Base-by-base conservation (phyloP, 257 asterid species). In the Gentiana macrophylla region DNA sequence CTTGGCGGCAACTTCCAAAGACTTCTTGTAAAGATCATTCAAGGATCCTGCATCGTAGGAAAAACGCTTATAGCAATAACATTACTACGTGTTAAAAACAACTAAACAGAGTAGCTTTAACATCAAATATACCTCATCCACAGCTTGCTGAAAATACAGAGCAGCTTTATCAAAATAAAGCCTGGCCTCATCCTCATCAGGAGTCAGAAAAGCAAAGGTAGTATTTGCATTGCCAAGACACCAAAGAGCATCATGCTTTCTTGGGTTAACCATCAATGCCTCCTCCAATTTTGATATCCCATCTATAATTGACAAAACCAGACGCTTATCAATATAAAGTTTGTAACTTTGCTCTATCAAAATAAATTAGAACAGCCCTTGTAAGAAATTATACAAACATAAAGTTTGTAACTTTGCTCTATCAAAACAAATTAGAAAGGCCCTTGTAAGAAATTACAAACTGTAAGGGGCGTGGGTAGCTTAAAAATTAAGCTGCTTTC, bases 141-240 rank as follows among this genome's bases (percentile, higher is more conserved):
- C 69, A 57, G 98, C 98, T 71, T 75, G 94, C 64, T 79, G 79
- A 59, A 82, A 90, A 78, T 67, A 79, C 49, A 33, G 48, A 36
- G 81, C 37, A 6, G 98, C 84, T 68, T 68, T 79, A 46, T 82
- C 91, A 55, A 90, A 90, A 56, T 53, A 73, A 70, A 37, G 61
- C 64, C 50, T 77, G 33, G 98, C 96, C 63, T 80, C 92, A 8
- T 72, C 89, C 56, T 73, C 67, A 57, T 84, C 87, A 1, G 98
- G 86, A 69, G 71, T 79, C 72, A 82, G 61, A 72, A 87, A 84
- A 37, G 83, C 96, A 68, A 65, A 69, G 43, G 98, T 71, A 37
- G 95, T 86, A 56, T 84, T 72, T 48, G 96, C 98, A 72, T 90
- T 90, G 10, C 98, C 98, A 47, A 84, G 79, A 72, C 89, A 78